Evolutionary conservation across 192 early-diverging fungal genomes (phyloP), one percentile per base, ranked within the genome.

Genomic region (Mortierella antarctica): DNA sequence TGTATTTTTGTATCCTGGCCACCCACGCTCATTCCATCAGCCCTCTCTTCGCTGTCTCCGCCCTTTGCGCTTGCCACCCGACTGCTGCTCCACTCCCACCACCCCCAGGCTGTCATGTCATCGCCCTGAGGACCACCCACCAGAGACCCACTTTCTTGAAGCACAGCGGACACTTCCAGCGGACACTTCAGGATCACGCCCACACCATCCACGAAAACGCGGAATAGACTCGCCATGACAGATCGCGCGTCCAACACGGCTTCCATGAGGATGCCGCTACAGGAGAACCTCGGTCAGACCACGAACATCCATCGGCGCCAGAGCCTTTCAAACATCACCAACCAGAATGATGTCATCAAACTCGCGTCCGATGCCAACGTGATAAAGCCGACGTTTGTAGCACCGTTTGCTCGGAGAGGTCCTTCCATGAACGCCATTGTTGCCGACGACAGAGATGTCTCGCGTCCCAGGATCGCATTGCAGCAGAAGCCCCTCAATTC

Each of bases 381-480:
- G 17, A 31, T 31, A 31, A 31, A 49, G 31, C 18, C 7, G 9
- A 53, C 63, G 17, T 62, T 11, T 23, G 20, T 11, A 9, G 47
- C 61, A 50, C 45, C 49, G 5, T 14, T 53, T 41, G 23, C 23
- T 42, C 20, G 40, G 51, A 65, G 40, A 42, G 11, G 13, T 10
- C 6, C 10, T 3, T 9, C 57, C 14, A 40, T 49, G 12, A 5
- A 15, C 21, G 18, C 55, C 8, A 44, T 44, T 21, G n/a, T 20
- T 52, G 15, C 44, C 17, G 48, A 50, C 10, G 64, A 74, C n/a
- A 74, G 54, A 23, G 64, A 57, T 20, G 0, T 41, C 50, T 13
- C 49, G 18, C 62, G 64, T 11, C 48, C 39, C 20, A 57, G 64
- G 46, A 47, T 61, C 9, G 72, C 72, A 7, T 42, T 74, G 57